Evolutionary conservation across 2,329 filamentous ascomycete genomes (phyloP).

Genomic region (Colletotrichum gigasporum): DNA sequence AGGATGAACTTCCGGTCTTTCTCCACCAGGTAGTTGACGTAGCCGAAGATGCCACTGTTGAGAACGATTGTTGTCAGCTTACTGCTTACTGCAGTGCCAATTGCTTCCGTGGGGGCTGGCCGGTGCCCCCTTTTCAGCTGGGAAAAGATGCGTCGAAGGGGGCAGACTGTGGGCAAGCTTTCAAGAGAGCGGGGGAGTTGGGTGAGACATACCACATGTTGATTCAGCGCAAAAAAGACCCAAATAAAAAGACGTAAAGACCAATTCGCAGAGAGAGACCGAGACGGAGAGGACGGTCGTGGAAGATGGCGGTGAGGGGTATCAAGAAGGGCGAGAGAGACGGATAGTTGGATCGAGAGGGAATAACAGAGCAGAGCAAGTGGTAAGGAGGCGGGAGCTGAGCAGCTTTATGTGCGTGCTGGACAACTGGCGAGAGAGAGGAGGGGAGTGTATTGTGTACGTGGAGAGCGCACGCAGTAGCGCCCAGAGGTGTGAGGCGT

Average conservation of each 20-base stretch:
- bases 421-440: conserved; percentile 13
- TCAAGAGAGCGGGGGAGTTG: conserved; percentile 15
- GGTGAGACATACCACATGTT: conserved; percentile 37
- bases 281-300: neutral
- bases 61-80: conserved; percentile 28
- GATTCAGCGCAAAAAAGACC: conserved; percentile 30
- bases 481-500: conserved; percentile 17
- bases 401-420: conserved; percentile 35
- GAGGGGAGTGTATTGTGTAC: conserved; percentile 32
- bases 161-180: conserved; percentile 17
- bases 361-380: conserved; percentile 17
- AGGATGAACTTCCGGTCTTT: conserved; percentile 98
- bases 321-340: conserved; percentile 32
- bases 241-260: conserved; percentile 25
- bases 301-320: conserved; percentile 22
- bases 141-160: conserved; percentile 3
- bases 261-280: conserved; percentile 21
- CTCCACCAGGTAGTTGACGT: conserved; percentile 99
- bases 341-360: conserved; percentile 29
- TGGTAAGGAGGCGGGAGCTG: conserved; percentile 32
- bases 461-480: conserved; percentile 31
- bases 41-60: conserved; percentile 90
- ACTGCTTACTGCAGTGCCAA: conserved; percentile 32
- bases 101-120: neutral
- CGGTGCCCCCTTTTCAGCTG: neutral